Evolutionary conservation across 768 basidiomycete genomes (phyloP).

Genomic region (Lentinula edodes): DNA sequence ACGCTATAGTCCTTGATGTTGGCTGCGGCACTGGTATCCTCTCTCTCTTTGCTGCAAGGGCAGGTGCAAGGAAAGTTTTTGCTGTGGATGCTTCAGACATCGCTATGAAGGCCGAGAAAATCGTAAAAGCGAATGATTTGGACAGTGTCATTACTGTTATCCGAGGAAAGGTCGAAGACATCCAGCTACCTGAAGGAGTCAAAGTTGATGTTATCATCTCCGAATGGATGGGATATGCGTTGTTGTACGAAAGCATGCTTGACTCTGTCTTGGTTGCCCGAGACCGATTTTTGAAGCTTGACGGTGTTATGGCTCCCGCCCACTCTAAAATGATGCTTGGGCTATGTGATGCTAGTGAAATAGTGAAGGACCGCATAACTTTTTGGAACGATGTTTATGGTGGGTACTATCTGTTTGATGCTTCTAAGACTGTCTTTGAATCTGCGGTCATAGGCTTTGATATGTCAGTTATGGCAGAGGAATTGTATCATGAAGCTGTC

Average conservation of each 20-base stretch:
- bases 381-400: conserved; percentile 95
- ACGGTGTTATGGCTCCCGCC: conserved; percentile 83
- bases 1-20: conserved; percentile 87
- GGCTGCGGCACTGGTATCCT: conserved; percentile 95
- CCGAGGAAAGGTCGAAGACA: conserved; percentile 86
- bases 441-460: conserved; percentile 67
- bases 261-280: conserved; percentile 90
- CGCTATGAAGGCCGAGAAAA: conserved; percentile 68
- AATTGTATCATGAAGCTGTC: conserved; percentile 75
- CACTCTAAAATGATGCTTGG: conserved; percentile 84
- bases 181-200: conserved; percentile 65
- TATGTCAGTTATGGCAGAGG: conserved; percentile 72
- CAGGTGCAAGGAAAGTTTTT: conserved; percentile 86
- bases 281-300: conserved; percentile 73
- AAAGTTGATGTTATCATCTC: conserved; percentile 93
- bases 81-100: conserved; percentile 90
- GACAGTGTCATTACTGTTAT: conserved; percentile 80
- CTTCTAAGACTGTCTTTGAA: not conserved
- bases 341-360: conserved; percentile 70
- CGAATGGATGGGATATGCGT: conserved; percentile 96
- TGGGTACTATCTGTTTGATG: conserved; percentile 20
- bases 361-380: conserved; percentile 74
- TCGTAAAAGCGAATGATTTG: conserved; percentile 71
- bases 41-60: conserved; percentile 82
- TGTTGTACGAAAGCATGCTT: conserved; percentile 95